phyloP scores from a whole-genome alignment of 768 basidiomycete genomes.

The Hypsizygus marmoreus region DNA sequence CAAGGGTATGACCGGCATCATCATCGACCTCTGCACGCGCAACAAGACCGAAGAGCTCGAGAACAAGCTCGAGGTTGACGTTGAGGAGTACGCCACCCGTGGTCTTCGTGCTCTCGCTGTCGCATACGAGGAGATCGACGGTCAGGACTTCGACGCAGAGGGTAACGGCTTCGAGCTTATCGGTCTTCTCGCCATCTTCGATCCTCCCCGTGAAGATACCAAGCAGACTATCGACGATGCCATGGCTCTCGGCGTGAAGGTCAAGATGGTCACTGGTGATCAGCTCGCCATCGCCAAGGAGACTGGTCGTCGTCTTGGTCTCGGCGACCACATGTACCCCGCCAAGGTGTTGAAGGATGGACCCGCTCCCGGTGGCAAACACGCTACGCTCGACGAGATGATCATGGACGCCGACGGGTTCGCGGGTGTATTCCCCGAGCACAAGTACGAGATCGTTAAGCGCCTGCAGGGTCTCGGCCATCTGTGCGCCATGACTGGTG shows the following conservation, averaged over 20 bases:
- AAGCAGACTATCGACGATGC: conserved; percentile 99
- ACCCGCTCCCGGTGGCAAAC: conserved; percentile 83
- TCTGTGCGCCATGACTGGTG: conserved; percentile 98
- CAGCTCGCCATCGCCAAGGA: conserved; percentile 99
- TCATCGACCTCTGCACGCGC: conserved; percentile 95
- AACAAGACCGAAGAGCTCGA: conserved; percentile 96
- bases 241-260: conserved; percentile 90
- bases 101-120: conserved; percentile 98
- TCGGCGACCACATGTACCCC: conserved; percentile 99
- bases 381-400: conserved; percentile 90
- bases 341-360: conserved; percentile 99
- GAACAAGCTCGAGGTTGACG: conserved; percentile 89
- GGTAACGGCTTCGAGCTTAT: conserved; percentile 98
- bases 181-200: conserved; percentile 96
- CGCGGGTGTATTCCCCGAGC: conserved; percentile 98
- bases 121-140: conserved; percentile 90
- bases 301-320: conserved; percentile 95
- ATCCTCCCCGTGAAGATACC: conserved; percentile 96
- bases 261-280: conserved; percentile 99
- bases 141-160: conserved; percentile 79
- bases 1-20: conserved; percentile 99
- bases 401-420: conserved; percentile 99
- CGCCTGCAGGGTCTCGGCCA: conserved; percentile 96
- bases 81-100: conserved; percentile 93
- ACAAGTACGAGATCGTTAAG: conserved; percentile 99